Percentiles rank a stretch among this genome's conserved stretches.
phyloP scores from a whole-genome alignment of 306 rosid genomes.

The Malus asiatica region DNA sequence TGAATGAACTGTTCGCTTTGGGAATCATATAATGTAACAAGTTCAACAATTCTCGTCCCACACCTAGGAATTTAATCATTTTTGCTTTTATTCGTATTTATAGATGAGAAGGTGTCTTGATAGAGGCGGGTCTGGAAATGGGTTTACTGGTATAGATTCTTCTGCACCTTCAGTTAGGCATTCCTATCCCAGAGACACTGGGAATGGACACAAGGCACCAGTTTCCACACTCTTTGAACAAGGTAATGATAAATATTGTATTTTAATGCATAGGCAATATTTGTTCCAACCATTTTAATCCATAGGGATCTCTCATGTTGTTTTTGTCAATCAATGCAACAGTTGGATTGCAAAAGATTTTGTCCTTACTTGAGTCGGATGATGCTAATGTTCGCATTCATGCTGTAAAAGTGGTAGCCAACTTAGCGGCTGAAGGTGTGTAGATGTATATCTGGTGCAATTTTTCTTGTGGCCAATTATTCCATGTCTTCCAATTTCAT shows the following conservation, averaged over 20 bases:
- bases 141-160: slow-evolving; percentile 53
- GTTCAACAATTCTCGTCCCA: slow-evolving; percentile 13
- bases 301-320: slow-evolving; percentile 9
- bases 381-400: slow-evolving; percentile 88
- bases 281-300: slow-evolving; percentile 12
- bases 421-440: slow-evolving; percentile 95
- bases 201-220: slow-evolving; percentile 59
- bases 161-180: slow-evolving; percentile 55
- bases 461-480: not conserved
- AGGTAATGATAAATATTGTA: slow-evolving; percentile 36
- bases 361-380: slow-evolving; percentile 89
- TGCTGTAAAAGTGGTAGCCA: slow-evolving; percentile 98
- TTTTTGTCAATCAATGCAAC: slow-evolving; percentile 23
- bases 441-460: not conserved
- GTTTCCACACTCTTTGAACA: slow-evolving; percentile 79
- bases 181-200: slow-evolving; percentile 50
- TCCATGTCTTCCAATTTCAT: not conserved
- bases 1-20: not conserved
- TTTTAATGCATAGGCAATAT: not conserved
- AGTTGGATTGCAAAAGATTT: slow-evolving; percentile 91
- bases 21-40: slow-evolving; percentile 3
- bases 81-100: slow-evolving; percentile 15
- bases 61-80: not conserved
- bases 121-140: slow-evolving; percentile 48
- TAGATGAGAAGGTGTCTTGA: slow-evolving; percentile 82